Base-by-base conservation (phyloP, 331 rosid species). In the Acacia concinna region DNA sequence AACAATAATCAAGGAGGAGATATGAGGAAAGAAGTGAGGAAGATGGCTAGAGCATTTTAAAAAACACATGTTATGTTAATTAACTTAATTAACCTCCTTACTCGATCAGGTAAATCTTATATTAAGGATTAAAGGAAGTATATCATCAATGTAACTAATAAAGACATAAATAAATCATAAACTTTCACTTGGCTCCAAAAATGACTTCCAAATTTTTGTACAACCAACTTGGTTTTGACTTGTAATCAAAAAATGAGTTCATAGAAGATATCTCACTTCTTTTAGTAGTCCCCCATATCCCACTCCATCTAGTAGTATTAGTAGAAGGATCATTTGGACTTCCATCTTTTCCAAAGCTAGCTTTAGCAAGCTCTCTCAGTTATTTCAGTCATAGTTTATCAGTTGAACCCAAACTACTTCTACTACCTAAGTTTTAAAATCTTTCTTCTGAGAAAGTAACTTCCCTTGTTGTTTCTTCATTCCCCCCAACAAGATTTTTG, bases 161-260 rank as follows among this genome's bases (percentile, higher is more conserved):
- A 35, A 72, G 43, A 38, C n/a, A 52, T 27, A 59, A 27, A 59
- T 27, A 59, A 1, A 25, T 57, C 27, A 76, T 49, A 11, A 17
- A n/a, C 18, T 77, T 75, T 91, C 90, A 92, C 83, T 86, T 88
- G 75, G 99, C 87, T 67, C 97, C 88, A 91, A 95, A 95, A 85
- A 95, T 95, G 74, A 92, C 94, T 86, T 95, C 99, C 83, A 94
- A 82, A 82, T 94, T 97, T 82, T 88, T 77, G 81, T 86, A 75
- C 79, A 92, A 80, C 7, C 84, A 82, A 46, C 9, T 82, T 71
- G 89, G 82, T 77, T 91, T 95, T 49, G 93, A 67, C 81, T 86
- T 90, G 79, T 20, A 83, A 81, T 93, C 94, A 77, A 86, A 69
- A 43, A 57, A 43, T 25, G 57, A 43, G 17, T 9, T 14, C 74